Conservation (phyloP, 148 eudicot species). For the Dysphania ambrosioides region DNA sequence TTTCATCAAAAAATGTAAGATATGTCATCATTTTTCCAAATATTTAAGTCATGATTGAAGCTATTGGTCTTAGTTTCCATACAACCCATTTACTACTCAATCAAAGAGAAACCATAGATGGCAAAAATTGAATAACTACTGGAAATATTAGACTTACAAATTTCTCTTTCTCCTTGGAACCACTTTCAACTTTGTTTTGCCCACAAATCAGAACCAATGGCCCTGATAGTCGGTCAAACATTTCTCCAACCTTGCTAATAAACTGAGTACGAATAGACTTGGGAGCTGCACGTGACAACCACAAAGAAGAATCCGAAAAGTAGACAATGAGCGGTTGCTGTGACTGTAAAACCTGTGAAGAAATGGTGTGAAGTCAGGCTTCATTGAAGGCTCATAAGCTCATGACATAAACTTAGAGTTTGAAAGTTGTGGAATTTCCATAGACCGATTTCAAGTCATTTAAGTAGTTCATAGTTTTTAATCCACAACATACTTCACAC, state of each 20-base stretch:
- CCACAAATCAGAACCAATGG: constrained; percentile 90
- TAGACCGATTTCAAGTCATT: not conserved
- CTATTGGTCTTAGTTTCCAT: not conserved
- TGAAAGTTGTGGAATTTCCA: not conserved
- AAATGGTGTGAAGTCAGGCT: constrained; percentile 9
- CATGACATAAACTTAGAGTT: not conserved
- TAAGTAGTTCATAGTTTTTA: constrained; percentile 4
- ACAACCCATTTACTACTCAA: not conserved
- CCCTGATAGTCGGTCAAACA: constrained; percentile 85
- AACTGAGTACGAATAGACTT: constrained; percentile 78
- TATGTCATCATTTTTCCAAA: not conserved
- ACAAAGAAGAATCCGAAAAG: constrained; percentile 81
- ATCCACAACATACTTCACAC: constrained; percentile 57
- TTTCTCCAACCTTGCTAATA: constrained; percentile 69
- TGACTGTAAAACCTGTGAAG: constrained; percentile 62
- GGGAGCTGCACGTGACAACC: constrained; percentile 80
- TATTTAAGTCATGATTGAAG: not conserved
- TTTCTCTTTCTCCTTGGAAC: constrained; percentile 81
- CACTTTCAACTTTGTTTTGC: constrained; percentile 84
- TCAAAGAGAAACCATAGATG: not conserved
- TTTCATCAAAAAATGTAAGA: no score
- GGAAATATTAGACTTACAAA: constrained; percentile 62
- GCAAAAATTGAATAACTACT: constrained; percentile 8
- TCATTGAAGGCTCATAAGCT: constrained; percentile 5
- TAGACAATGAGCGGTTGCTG: constrained; percentile 87